Evolutionary conservation across 805 yeast species (phyloP).

Genomic region (Nakazawaea molendinolei): DNA sequence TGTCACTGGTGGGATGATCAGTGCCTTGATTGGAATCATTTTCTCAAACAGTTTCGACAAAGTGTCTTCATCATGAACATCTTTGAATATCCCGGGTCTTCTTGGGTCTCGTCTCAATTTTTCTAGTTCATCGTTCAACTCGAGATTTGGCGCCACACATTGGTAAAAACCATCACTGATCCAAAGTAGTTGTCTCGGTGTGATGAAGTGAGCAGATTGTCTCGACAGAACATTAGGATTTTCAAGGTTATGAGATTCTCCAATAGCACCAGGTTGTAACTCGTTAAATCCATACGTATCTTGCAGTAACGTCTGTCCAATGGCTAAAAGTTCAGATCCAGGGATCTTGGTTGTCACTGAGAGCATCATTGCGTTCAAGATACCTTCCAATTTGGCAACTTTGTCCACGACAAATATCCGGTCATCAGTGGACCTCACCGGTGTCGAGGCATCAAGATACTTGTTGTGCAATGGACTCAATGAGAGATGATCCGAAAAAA

Average conservation of each 20-base stretch:
- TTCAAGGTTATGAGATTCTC: slow-evolving; percentile 21
- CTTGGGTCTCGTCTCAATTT: neutral
- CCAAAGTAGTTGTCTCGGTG: neutral
- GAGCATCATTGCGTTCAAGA: slow-evolving; percentile 35
- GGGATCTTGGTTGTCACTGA: slow-evolving; percentile 47
- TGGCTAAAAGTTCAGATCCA: slow-evolving; percentile 73
- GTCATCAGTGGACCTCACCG: slow-evolving; percentile 40
- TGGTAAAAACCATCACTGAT: slow-evolving; percentile 2
- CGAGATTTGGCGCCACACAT: slow-evolving; percentile 1
- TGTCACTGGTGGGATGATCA: slow-evolving; percentile 3
- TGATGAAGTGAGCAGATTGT: slow-evolving; percentile 6
- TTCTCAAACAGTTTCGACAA: neutral
- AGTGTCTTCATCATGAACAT: neutral
- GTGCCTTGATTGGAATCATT: neutral
- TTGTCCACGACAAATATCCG: slow-evolving; percentile 42
- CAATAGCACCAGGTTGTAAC: slow-evolving; percentile 50
- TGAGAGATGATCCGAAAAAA: slow-evolving; percentile 29
- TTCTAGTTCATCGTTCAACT: neutral
- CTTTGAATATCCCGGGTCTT: neutral
- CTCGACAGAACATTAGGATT: slow-evolving; percentile 1
- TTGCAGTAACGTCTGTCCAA: slow-evolving; percentile 50
- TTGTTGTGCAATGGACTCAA: slow-evolving; percentile 26
- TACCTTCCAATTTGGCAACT: slow-evolving; percentile 40
- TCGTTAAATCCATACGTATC: slow-evolving; percentile 43
- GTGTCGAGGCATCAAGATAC: slow-evolving; percentile 33